phyloP scores from a whole-genome alignment of 441 rosid species.

The Eutrema salsugineum region DNA sequence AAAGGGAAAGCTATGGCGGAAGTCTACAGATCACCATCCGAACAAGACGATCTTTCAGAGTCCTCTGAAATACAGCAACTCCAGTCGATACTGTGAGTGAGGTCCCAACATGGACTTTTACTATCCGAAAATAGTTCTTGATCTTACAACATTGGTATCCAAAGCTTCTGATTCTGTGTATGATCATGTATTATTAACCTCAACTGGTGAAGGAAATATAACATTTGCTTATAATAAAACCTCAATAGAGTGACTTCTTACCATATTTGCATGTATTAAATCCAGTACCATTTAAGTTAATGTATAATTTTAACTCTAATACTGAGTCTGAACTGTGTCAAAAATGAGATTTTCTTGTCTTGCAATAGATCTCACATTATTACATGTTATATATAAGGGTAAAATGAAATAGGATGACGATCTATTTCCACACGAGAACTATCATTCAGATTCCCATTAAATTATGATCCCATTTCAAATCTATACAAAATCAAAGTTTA shows the following conservation, averaged over 20 bases:
- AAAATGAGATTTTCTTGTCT: not conserved
- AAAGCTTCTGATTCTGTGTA: not conserved
- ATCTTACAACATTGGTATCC: not conserved
- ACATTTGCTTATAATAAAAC: not conserved
- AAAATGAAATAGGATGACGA: too few relatives aligned
- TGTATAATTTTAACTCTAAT: not conserved
- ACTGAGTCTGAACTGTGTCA: not conserved
- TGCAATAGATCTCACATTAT: not conserved
- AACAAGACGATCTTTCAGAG: constrained; percentile 44
- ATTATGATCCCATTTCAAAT: too few relatives aligned
- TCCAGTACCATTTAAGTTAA: too few relatives aligned
- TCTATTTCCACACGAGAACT: too few relatives aligned
- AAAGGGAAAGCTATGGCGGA: constrained; percentile 75
- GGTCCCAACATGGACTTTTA: not conserved
- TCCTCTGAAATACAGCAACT: constrained; percentile 55
- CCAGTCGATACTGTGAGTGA: constrained; percentile 57
- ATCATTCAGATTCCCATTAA: too few relatives aligned
- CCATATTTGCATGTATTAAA: too few relatives aligned
- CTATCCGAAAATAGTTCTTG: not conserved
- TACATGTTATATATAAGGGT: too few relatives aligned
- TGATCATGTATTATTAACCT: not conserved
- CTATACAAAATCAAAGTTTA: too few relatives aligned
- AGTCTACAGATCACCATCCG: constrained; percentile 50
- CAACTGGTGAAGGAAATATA: not conserved
- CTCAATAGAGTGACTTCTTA: not conserved